Base-by-base conservation (phyloP, 148 eudicot species). In the Camellia granthamiana region DNA sequence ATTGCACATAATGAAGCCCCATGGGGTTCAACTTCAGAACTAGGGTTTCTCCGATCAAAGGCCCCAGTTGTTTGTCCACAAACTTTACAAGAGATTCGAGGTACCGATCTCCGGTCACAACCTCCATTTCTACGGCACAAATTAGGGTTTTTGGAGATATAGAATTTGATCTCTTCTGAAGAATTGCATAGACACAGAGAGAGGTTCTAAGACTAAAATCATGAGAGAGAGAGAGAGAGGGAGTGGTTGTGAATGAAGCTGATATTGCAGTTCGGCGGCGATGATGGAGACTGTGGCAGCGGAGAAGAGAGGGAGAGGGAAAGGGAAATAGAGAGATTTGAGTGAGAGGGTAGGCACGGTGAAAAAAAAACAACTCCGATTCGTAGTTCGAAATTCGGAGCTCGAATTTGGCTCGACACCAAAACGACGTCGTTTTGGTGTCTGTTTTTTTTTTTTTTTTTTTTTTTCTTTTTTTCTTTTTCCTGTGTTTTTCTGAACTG, bases 51-150 rank as follows among this genome's bases (percentile, higher is more conserved):
- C 93, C 97, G 76, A 95, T 89, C 65, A 95, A 65, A 21, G 81
- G 81, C 23, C 88, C 91, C 2, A 89, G 89, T 13, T 93, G 87
- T 16, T 83, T 81, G 38, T 89, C 91, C 5, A 95, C 93, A 85
- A 93, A 93, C 59, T 90, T 88, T 30, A 95, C 97, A 44, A 95
- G 87, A 2, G 92, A 93, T 73, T 90, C 92, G 2, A 95, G 91
- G 85, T 95, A 95, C 11, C 90, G 85, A 83, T 95, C 97, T 43
- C 98, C 98, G 3, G 97, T 91, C 2, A 95, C 91, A 13, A 91
- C 83, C 84, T 88, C 88, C 90, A 90, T 88, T 52, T 38, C 64
- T 73, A 12, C 8, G 68, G 68, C 9, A 52, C 7, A 2, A 8
- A 51, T 30, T 38, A 46, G 80, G 47, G 30, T 43, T 77, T 66